Conservation (phyloP, 306 rosid genomes). For the Geum urbanum region DNA sequence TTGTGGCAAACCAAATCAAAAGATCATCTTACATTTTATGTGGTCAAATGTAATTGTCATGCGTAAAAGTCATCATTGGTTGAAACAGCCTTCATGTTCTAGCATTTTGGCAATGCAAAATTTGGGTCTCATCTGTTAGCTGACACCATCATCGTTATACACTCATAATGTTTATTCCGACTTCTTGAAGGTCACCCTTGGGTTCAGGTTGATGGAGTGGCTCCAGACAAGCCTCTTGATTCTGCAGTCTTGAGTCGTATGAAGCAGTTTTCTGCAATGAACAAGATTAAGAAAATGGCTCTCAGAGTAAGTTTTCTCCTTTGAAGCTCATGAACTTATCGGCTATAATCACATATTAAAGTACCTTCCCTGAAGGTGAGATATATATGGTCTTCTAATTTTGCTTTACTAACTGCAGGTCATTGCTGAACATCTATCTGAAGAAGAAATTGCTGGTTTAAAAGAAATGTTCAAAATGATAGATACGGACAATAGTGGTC, state of each 20-base stretch:
- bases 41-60: background rate
- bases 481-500: constrained; percentile 78
- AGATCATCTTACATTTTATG: background rate
- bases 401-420: constrained; percentile 42
- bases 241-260: constrained; percentile 82
- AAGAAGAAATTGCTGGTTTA: constrained; percentile 85
- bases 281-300: constrained; percentile 91
- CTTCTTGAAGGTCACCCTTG: constrained; percentile 80
- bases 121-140: background rate
- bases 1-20: too few species aligned
- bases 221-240: constrained; percentile 86
- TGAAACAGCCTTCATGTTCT: background rate
- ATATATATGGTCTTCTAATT: constrained; percentile 7
- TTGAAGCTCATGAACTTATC: background rate
- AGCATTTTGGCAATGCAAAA: background rate
- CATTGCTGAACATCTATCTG: constrained; percentile 75
- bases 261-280: constrained; percentile 82
- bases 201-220: constrained; percentile 78
- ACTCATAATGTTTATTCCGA: constrained; percentile 17
- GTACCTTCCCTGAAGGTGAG: background rate
- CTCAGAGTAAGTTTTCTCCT: constrained; percentile 58
- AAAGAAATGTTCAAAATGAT: constrained; percentile 82
- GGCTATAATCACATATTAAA: background rate
- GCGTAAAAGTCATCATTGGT: background rate
- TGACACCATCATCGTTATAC: background rate